Base-by-base conservation (phyloP, 305 asterid species). In the Coffea humblotiana region DNA sequence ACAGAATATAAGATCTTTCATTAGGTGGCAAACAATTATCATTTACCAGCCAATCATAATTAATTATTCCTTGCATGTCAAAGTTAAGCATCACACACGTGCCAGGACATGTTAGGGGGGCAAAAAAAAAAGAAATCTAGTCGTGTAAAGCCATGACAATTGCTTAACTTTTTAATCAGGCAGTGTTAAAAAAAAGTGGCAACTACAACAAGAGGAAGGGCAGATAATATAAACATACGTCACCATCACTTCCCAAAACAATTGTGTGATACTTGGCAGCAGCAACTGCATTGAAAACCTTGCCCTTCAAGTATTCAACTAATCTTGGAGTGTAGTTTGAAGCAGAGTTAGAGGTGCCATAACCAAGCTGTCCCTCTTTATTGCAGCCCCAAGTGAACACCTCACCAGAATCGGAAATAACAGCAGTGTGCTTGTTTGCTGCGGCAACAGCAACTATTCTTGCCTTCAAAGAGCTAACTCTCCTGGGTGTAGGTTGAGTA, bases 301-400 rank as follows among this genome's bases (percentile, higher is more conserved):
- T 96, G 35, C 98, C 98, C 89, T 92, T 94, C 86, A 96, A 89
- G 91, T 85, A 92, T 75, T 95, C 99, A 85, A 96, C 99, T 74
- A 93, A 86, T 87, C 98, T 88, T 14, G 99, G 99, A 77, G 93
- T 88, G 86, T 91, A 94, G 84, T 96, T 93, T 78, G 98, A 94
- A 71, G 98, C 98, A 13, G 99, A 94, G 83, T 96, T 94, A 58
- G 97, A 93, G 83, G 99, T 96, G 78, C 98, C 99, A 78, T 96
- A 96, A 82, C 99, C 99, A 76, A 96, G 98, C 88, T 96, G 98
- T 66, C 99, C 99, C 90, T 96, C 98, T 88, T 88, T 96, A 86
- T 96, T 96, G 94, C 98, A 94, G 65, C 99, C 99, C 99, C 99
- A 96, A 71, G 99, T 96, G 83, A 90, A 96, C 68, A 93, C 86